A percentile compares a stretch with the other conserved stretches of the same genome.
Conservation (phyloP, 2,329 filamentous ascomycete genomes). For the Botrytis aclada region DNA sequence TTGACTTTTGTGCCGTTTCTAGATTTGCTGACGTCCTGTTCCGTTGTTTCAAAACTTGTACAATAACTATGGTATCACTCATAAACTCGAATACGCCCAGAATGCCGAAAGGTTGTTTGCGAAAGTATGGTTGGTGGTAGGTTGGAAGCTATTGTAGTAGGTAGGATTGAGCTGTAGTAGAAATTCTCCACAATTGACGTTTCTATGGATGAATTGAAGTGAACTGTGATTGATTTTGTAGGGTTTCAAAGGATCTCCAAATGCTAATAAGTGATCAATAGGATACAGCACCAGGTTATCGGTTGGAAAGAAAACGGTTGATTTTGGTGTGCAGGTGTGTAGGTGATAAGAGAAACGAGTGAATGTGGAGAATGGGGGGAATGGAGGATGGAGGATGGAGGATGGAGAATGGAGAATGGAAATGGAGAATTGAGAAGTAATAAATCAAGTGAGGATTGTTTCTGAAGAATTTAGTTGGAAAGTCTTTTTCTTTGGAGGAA, state of each 20-base stretch:
- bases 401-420: neutral
- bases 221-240: neutral
- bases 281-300: neutral
- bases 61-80: neutral
- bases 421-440: neutral
- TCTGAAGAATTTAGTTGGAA: neutral
- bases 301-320: neutral
- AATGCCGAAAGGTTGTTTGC: neutral
- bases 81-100: conserved; percentile 5
- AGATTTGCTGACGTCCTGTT: neutral
- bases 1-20: neutral
- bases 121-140: neutral
- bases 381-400: neutral
- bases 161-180: neutral
- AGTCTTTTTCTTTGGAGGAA: neutral
- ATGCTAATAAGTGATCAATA: neutral
- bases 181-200: neutral
- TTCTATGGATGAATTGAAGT: neutral
- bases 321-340: neutral
- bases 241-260: neutral
- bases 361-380: conserved; percentile 10
- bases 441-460: neutral
- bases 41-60: neutral
- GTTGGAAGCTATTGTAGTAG: neutral
- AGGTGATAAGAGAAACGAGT: conserved; percentile 2